Evolutionary conservation across 352 stramenopile genomes (phyloP), one percentile per base, ranked within the genome.

Genomic region (Hyaloperonospora brassicae): DNA sequence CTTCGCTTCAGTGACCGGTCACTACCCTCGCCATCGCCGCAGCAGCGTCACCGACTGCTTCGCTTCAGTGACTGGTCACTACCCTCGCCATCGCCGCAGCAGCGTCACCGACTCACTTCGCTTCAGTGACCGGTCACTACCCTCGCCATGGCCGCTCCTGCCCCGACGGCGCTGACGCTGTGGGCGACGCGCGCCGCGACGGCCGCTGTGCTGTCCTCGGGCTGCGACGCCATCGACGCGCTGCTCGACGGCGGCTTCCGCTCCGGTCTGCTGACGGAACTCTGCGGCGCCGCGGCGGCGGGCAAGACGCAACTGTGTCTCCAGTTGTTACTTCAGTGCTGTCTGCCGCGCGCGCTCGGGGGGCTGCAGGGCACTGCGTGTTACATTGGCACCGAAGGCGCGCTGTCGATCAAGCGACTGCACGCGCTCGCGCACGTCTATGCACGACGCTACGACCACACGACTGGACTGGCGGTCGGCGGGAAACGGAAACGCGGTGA

Each of bases 271-370:
- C 22, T 93, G 31, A 85, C 79, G 2, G 83, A 93, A 55, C 60
- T 93, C 17, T 88, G 76, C 55, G 83, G 83, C 36, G 74, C 85
- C 51, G 80, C 83, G 24, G 83, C 72, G 0, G 79, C 78, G 0
- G 83, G 83, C 43, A 93, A 93, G 64, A 91, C 83, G 30, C 83
- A 93, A 52, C 42, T 93, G 46, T 80, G 73, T 60, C 59, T 93
- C 38, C 83, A 93, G 53, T 52, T 93, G 17, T 57, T 93, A 25
- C 59, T 93, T 21, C 80, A 87, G 46, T 79, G 74, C 55, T 70
- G 73, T 50, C 57, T 91, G 14, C 74, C 79, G 1, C 17, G 39
- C 22, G 52, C 55, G 9, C 48, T 84, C 21, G 78, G 77, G 7
- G 80, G 80, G 2, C 43, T 90, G 17, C 75, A 79, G 35, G 66